These are phyloP conservation scores for Metschnikowia noctiluminum DNA, from an alignment of 805 yeast genomes.

Conservation along the genomic window DNA sequence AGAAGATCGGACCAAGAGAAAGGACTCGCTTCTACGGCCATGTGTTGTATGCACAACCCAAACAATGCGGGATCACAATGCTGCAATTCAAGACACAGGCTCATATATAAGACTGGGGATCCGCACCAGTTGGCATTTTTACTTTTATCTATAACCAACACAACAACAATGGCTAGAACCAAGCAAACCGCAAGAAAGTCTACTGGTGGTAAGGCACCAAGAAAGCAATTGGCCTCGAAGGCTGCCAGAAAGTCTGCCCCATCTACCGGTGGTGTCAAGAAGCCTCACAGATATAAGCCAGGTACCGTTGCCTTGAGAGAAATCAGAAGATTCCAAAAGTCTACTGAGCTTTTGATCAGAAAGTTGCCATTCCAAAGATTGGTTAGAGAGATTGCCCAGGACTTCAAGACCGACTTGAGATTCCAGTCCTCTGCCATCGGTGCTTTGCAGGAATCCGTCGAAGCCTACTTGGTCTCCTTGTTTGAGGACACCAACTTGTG, in stretches of 20 bases:
- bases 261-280: constrained; percentile 46
- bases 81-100: not conserved
- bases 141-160: not conserved
- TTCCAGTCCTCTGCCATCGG: constrained; percentile 47
- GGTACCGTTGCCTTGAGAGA: constrained; percentile 50
- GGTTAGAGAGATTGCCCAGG: constrained; percentile 47
- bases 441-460: constrained; percentile 47
- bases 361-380: constrained; percentile 48
- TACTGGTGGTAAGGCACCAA: constrained; percentile 49
- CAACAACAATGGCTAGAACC: constrained; percentile 40
- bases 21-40: not conserved
- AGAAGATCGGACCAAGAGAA: not conserved
- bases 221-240: constrained; percentile 48
- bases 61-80: not conserved
- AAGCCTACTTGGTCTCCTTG: constrained; percentile 46
- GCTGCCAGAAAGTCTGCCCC: constrained; percentile 49
- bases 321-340: constrained; percentile 47
- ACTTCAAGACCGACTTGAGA: constrained; percentile 46
- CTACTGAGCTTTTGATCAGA: constrained; percentile 46
- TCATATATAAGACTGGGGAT: constrained; percentile 9
- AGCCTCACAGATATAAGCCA: constrained; percentile 50
- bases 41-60: not conserved
- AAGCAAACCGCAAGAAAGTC: constrained; percentile 48
- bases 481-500: constrained; percentile 48
- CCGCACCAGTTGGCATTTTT: not conserved